Conservation (phyloP, 345 rosid species). For the Eucalyptus cloeziana region DNA sequence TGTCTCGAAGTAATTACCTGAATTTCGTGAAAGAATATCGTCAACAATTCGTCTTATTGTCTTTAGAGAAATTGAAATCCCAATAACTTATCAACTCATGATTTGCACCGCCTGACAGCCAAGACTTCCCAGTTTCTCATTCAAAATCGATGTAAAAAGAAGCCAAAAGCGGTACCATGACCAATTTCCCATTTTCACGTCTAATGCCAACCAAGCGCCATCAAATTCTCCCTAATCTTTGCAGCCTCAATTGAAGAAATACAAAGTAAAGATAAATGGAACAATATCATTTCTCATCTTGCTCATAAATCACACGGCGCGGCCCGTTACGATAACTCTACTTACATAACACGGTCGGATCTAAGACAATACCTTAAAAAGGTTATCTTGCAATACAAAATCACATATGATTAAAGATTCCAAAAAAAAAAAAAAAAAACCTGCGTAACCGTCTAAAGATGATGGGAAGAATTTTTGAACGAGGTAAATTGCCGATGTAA, state of each 20-base stretch:
- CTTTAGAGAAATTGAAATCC: not conserved
- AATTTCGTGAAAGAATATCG: not conserved
- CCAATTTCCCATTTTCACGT: not conserved
- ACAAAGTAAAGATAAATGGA: not conserved
- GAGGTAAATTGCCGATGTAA: not conserved
- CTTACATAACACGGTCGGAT: not conserved
- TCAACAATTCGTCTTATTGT: not conserved
- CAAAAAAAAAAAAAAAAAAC: too few relatives aligned
- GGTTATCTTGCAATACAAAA: not conserved
- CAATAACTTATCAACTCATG: not conserved
- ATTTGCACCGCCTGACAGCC: not conserved
- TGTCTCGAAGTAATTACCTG: not conserved
- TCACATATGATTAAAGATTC: not conserved
- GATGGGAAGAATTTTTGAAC: not conserved
- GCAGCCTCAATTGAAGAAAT: not conserved
- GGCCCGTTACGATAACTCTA: not conserved
- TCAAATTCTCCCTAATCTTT: not conserved
- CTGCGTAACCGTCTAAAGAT: too few relatives aligned
- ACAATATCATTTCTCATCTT: not conserved
- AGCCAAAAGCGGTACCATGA: not conserved
- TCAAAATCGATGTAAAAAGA: not conserved
- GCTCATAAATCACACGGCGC: rapidly evolving
- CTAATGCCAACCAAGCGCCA: not conserved
- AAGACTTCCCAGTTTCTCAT: not conserved
- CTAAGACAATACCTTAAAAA: not conserved